Evolutionary conservation across 2,329 filamentous ascomycete genomes (phyloP), one percentile per base, ranked within the genome.

Genomic region (Periconia digitata): DNA sequence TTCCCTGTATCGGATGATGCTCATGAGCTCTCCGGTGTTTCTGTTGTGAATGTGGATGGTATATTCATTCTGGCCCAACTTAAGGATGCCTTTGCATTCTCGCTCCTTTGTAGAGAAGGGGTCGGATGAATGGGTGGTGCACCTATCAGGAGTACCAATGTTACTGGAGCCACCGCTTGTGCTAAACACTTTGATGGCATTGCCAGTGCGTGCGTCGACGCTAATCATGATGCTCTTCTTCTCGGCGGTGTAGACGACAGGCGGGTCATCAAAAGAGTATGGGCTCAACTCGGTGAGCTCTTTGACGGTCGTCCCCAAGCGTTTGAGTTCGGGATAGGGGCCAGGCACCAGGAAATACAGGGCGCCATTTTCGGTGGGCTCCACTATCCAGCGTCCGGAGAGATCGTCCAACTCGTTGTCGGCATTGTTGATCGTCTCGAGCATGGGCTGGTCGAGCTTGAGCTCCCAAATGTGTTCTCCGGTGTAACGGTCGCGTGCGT

Each of bases 191-290:
- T 90, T 92, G 36, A 94, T 74, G 36, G 96, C 85, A 39, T 83
- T 83, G 34, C 94, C 94, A 1, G 87, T 95, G 24, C 85, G 84
- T 16, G 92, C 92, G 69, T 97, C 90, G 21, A 99, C 81, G 0
- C 90, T 95, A 52, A 95, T 88, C 67, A 96, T 84, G 8, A 87
- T 90, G 1, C 89, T 96, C 72, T 89, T 90, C 75, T 96, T 97
- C 64, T 91, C 85, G 6, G 91, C 92, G 0, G 88, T 95, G 70
- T 96, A 97, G 10, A 94, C 86, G 29, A 96, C 85, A 0, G 87
- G 84, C 32, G 65, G 86, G 40, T 90, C 84, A 32, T 85, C 81
- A 47, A 86, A 85, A 2, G 85, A 85, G 65, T 89, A 92, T 0
- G 91, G 90, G 0, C 89, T 80, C 47, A 88, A 81, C 47, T 92